phyloP scores from a whole-genome alignment of 257 asterid species.

The Ophiorrhiza pumila region DNA sequence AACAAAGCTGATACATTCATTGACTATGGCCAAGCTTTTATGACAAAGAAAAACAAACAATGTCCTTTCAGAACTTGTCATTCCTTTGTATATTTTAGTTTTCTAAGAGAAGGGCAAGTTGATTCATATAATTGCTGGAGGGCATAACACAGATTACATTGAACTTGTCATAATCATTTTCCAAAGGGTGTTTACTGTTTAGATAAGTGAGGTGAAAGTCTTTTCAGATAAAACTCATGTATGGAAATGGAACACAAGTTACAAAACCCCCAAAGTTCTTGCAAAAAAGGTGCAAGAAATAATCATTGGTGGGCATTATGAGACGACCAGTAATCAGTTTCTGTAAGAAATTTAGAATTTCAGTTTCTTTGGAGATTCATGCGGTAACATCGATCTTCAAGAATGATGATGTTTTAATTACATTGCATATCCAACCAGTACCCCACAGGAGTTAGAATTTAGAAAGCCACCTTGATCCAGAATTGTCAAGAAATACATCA shows the following conservation, averaged over 20 bases:
- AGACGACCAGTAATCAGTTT: background rate
- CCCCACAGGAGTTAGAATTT: conserved; percentile 1
- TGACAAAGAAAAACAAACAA: conserved; percentile 6
- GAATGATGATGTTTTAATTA: background rate
- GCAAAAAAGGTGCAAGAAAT: too few species aligned
- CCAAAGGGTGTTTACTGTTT: too few species aligned
- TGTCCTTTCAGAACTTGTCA: background rate
- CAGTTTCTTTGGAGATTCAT: background rate
- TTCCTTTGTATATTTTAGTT: background rate
- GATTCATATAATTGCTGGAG: background rate
- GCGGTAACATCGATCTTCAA: background rate
- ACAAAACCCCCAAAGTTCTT: too few species aligned
- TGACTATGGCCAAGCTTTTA: background rate
- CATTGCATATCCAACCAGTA: background rate
- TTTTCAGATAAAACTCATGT: too few species aligned
- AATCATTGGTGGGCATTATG: background rate
- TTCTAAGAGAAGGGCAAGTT: background rate
- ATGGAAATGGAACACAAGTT: too few species aligned
- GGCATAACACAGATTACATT: background rate
- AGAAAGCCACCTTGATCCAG: conserved; percentile 7
- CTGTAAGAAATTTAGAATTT: background rate
- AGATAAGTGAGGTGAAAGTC: too few species aligned
- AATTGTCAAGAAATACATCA: conserved; percentile 8
- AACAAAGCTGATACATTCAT: background rate
- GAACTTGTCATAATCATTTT: too few species aligned